These are phyloP conservation scores for Colletotrichum sp. DNA, from an alignment of 2,329 filamentous ascomycete genomes.

Conservation along the genomic window DNA sequence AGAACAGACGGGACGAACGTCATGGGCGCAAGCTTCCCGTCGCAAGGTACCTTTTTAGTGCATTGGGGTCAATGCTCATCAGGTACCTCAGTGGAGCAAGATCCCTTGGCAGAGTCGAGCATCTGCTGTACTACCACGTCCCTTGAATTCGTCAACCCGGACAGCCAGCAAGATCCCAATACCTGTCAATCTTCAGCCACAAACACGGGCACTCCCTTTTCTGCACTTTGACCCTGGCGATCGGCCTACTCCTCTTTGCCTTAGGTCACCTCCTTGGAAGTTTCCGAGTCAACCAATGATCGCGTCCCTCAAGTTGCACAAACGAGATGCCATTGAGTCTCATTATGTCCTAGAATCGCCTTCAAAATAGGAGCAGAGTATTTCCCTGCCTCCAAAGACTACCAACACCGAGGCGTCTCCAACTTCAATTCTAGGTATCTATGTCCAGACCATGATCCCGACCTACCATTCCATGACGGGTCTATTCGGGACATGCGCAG, in stretches of 20 bases:
- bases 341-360: neutral
- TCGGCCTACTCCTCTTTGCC: neutral
- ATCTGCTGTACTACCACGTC: neutral
- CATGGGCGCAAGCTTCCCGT: neutral
- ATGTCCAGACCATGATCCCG: neutral
- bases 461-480: neutral
- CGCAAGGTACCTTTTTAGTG: neutral
- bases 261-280: neutral
- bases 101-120: neutral
- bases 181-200: neutral
- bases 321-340: neutral
- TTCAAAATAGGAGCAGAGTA: conserved; percentile 1
- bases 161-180: neutral
- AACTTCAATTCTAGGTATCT: neutral
- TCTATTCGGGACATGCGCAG: neutral
- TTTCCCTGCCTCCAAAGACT: neutral
- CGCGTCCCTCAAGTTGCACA: neutral
- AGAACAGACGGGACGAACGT: conserved; percentile 18
- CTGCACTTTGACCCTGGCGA: neutral
- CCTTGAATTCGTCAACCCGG: neutral
- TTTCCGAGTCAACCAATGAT: neutral
- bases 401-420: neutral
- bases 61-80: neutral
- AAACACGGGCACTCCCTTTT: neutral
- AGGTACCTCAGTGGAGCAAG: neutral